Conservation (phyloP, 352 stramenopile species). For the Phytophthora pisi region DNA sequence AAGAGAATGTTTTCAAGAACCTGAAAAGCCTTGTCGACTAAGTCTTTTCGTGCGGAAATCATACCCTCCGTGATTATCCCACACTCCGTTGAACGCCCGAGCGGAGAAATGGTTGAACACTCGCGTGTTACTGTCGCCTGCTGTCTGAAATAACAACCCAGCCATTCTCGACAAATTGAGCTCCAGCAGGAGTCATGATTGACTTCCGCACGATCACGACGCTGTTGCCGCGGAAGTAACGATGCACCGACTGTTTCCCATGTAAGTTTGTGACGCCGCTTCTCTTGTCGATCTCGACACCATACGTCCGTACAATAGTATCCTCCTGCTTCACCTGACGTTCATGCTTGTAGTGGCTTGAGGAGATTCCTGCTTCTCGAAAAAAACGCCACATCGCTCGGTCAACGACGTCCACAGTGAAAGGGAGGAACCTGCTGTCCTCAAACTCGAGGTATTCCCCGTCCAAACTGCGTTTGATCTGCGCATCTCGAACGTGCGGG, state of each 20-base stretch:
- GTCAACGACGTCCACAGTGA: not conserved
- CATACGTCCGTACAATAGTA: not conserved
- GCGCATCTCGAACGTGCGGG: not conserved
- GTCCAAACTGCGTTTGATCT: not conserved
- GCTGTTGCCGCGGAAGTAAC: not conserved
- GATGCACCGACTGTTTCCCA: not conserved
- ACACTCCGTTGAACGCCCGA: not conserved
- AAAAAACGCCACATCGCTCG: not conserved
- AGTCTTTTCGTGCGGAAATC: not conserved
- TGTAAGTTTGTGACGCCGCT: not conserved
- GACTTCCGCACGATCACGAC: not conserved
- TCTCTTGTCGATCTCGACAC: not conserved
- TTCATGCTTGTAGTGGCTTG: not conserved
- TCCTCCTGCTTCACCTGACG: not conserved
- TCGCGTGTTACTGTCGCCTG: conserved; percentile 19
- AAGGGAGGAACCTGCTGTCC: not conserved
- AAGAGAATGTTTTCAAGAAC: not conserved
- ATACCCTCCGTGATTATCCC: not conserved
- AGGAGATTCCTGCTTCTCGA: not conserved
- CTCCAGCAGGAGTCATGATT: not conserved
- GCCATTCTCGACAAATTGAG: conserved; percentile 44
- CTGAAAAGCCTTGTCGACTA: not conserved
- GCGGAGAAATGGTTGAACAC: conserved; percentile 24
- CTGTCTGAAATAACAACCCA: conserved; percentile 32
- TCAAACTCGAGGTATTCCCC: not conserved